Evolutionary conservation across 257 asterid genomes (phyloP).

Genomic region (Solanum clarkiae): DNA sequence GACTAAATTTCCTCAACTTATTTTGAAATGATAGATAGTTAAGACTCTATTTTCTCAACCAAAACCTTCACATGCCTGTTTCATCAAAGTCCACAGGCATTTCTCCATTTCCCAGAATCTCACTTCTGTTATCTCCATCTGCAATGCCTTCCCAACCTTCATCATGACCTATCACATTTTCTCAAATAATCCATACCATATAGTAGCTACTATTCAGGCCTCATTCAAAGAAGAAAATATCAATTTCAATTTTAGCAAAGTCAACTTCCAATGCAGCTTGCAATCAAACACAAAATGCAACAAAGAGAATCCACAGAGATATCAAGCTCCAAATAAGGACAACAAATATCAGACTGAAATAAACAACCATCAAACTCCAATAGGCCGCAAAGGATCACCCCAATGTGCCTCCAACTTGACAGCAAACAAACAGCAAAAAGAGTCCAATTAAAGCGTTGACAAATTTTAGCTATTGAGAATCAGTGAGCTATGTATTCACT

Average conservation of each 20-base stretch:
- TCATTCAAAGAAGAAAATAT: neutral
- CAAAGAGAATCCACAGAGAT: neutral
- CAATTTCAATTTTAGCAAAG: neutral
- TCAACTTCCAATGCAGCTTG: neutral
- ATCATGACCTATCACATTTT: neutral
- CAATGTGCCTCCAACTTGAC: neutral
- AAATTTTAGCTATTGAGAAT: neutral
- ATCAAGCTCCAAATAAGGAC: neutral
- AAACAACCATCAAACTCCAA: neutral
- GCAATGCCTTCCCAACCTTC: neutral
- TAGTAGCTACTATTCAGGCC: neutral
- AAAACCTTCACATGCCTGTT: neutral
- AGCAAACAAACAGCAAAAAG: neutral
- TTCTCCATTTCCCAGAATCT: neutral
- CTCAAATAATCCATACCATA: neutral
- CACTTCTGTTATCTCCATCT: neutral
- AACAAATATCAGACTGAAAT: neutral
- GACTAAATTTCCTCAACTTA: neutral
- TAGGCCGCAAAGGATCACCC: neutral
- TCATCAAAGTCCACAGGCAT: neutral
- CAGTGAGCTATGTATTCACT: too few relatives aligned
- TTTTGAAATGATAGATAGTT: neutral
- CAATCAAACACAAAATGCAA: neutral
- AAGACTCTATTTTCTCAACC: neutral
- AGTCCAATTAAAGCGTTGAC: neutral